Conservation (phyloP, 345 rosid species). For the Salix dunnii region DNA sequence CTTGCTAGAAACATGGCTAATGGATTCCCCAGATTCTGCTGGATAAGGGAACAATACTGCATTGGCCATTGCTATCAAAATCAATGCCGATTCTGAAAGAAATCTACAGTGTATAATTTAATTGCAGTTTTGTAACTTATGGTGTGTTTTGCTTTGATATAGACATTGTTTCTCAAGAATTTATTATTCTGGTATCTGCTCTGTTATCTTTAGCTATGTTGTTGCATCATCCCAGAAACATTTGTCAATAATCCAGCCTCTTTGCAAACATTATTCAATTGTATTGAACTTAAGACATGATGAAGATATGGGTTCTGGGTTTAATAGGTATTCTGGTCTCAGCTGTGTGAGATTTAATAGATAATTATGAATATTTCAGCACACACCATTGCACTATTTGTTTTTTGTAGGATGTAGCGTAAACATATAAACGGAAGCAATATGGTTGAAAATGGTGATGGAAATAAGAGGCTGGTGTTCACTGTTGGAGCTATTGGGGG, state of each 20-base stretch:
- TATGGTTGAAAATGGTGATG: no score
- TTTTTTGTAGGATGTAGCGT: neutral
- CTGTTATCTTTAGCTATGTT: slow-evolving; percentile 56
- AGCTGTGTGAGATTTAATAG: neutral
- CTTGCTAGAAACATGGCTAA: neutral
- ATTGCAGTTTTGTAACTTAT: neutral
- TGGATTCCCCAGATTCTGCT: neutral
- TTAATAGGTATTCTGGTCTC: neutral
- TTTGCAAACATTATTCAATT: neutral
- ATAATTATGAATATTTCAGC: neutral
- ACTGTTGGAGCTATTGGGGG: no score
- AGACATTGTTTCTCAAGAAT: neutral
- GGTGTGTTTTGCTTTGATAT: neutral
- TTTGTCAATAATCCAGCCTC: neutral
- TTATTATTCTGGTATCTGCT: slow-evolving; percentile 36
- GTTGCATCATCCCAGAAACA: slow-evolving; percentile 64
- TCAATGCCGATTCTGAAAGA: neutral
- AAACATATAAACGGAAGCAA: no score
- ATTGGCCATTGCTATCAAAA: neutral
- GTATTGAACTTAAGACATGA: neutral
- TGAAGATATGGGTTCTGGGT: neutral
- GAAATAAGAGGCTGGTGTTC: no score
- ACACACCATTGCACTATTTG: neutral
- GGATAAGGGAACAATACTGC: neutral
- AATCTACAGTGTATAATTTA: neutral